Evolutionary conservation across 1,284 basidiomycete genomes (phyloP), one percentile per base, ranked within the genome.

Genomic region (Ustanciosporium gigantosporum): DNA sequence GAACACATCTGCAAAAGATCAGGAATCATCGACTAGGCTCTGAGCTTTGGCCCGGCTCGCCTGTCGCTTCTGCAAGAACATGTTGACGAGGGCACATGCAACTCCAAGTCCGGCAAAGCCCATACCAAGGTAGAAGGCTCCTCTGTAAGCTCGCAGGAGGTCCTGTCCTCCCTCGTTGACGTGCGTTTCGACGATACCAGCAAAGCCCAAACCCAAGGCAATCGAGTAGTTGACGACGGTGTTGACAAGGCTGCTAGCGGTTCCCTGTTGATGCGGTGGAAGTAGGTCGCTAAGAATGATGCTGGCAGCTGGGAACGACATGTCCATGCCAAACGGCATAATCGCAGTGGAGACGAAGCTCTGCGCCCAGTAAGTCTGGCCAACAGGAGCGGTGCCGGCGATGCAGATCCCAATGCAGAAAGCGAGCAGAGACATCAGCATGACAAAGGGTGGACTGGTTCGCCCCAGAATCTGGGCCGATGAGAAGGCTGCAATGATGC

Each of bases 191-290:
- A 74, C 60, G 5, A 61, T 59, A 3, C 68, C 71, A 1, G 65
- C 69, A 24, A 74, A 56, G 5, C 71, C 67, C 4, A 74, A 32
- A 5, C 69, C 70, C 6, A 74, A 32, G 1, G 70, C 61, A n/a
- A 68, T 55, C 16, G 51, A 45, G 41, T 68, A 74, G 36, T 70
- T 66, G 21, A 74, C 61, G 14, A 72, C 41, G 16, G 67, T 74
- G 25, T 68, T 70, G 13, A 74, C 67, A 15, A 74, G 39, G 23
- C 60, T 66, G 24, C 58, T 69, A 2, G 61, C 72, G 1, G 48
- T 44, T 8, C 65, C 67, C 29, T 74, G 70, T 20, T 68, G 56
- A 31, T 65, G 45, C 11, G 41, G 34, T 1, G 59, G 68, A 32
- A 70, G 31, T 7, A 49, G 35, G 23, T 67, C 57, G 36, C 48